phyloP scores from a whole-genome alignment of 2,329 filamentous ascomycete genomes.

The Zalaria sp. region DNA sequence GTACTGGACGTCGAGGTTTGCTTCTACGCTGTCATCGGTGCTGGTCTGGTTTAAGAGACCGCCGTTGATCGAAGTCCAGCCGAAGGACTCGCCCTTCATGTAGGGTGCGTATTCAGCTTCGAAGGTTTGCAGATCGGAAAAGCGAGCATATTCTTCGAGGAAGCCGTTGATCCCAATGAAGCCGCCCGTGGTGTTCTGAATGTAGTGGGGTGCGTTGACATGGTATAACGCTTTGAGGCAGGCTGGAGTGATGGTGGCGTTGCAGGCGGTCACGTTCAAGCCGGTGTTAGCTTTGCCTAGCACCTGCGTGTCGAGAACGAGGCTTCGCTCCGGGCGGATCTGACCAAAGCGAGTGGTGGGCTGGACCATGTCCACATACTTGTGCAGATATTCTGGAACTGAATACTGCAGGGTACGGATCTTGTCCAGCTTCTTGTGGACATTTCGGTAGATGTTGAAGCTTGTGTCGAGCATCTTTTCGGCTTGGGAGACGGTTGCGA shows the following conservation, averaged over 20 bases:
- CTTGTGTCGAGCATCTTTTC: slow-evolving; percentile 42
- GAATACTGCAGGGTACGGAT: slow-evolving; percentile 24
- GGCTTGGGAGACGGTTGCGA: slow-evolving; percentile 36
- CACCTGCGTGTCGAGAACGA: slow-evolving; percentile 4
- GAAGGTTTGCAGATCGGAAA: slow-evolving; percentile 10
- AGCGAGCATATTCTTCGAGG: slow-evolving; percentile 10
- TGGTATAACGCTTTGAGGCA: slow-evolving; percentile 12
- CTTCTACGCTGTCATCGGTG: slow-evolving; percentile 34
- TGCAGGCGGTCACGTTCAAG: slow-evolving; percentile 24
- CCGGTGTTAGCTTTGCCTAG: slow-evolving; percentile 4
- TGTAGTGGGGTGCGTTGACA: slow-evolving; percentile 7
- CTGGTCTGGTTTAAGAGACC: slow-evolving; percentile 34
- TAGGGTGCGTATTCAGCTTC: slow-evolving; percentile 2
- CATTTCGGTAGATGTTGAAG: slow-evolving; percentile 41
- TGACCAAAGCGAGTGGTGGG: slow-evolving; percentile 13
- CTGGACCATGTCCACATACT: slow-evolving; percentile 9
- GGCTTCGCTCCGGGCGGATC: slow-evolving; percentile 9
- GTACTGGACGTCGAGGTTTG: slow-evolving; percentile 50
- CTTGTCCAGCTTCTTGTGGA: slow-evolving; percentile 26
- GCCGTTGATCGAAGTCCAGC: slow-evolving; percentile 39
- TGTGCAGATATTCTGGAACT: slow-evolving; percentile 9
- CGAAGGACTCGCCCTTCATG: slow-evolving; percentile 34
- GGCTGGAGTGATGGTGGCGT: slow-evolving; percentile 12
- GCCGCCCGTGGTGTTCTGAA: slow-evolving; percentile 2
- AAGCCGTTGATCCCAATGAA: slow-evolving; percentile 11